phyloP scores from a whole-genome alignment of 192 early-diverging fungal species.

The Coemansia sp. region DNA sequence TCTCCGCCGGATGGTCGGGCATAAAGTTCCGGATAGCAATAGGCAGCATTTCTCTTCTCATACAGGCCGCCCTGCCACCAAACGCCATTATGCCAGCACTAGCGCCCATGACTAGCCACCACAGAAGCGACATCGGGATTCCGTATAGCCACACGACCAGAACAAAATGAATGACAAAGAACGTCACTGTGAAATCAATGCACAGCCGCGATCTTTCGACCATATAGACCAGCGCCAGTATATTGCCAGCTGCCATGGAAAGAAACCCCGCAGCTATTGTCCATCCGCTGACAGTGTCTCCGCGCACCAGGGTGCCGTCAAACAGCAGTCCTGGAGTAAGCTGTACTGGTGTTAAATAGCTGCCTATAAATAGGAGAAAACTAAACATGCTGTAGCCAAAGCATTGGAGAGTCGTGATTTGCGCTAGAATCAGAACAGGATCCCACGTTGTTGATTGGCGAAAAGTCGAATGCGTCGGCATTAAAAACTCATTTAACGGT shows the following conservation, averaged over 20 bases:
- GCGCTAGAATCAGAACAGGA: constrained; percentile 50
- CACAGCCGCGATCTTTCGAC: constrained; percentile 54
- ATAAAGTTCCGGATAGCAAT: constrained; percentile 47
- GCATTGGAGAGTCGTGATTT: constrained; percentile 52
- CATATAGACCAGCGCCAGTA: constrained; percentile 48
- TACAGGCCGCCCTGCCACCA: constrained; percentile 46
- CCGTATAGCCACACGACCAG: constrained; percentile 36
- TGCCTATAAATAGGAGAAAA: constrained; percentile 18
- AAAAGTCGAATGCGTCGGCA: constrained; percentile 12
- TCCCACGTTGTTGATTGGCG: constrained; percentile 51
- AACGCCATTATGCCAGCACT: constrained; percentile 29
- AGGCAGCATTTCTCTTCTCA: constrained; percentile 49
- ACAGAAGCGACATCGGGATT: constrained; percentile 21
- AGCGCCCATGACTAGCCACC: constrained; percentile 28
- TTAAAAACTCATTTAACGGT: not conserved
- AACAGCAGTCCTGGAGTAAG: constrained; percentile 38
- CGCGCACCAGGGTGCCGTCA: constrained; percentile 25
- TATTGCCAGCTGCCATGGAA: constrained; percentile 27
- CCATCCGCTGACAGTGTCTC: constrained; percentile 51
- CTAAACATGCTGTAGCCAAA: constrained; percentile 44
- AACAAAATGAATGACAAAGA: constrained; percentile 41
- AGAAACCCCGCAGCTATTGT: constrained; percentile 21
- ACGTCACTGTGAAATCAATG: constrained; percentile 52
- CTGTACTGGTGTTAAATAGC: constrained; percentile 21
- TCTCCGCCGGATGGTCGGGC: constrained; percentile 30